These are phyloP conservation scores for Annona cherimola DNA, from an alignment of 164 flowering plant genomes.

Conservation along the genomic window DNA sequence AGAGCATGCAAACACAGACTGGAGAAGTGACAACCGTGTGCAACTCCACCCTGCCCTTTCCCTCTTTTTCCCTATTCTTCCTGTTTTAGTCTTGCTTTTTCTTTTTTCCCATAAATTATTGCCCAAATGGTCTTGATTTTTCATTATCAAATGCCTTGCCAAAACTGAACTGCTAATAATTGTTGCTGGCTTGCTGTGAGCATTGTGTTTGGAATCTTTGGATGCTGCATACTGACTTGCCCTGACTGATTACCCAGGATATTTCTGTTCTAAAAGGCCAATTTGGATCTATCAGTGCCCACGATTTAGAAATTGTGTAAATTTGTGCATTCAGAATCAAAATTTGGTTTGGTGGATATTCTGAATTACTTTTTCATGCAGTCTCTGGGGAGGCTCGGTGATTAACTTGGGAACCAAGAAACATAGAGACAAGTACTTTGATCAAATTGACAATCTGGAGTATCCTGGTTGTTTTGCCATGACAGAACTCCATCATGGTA, in stretches of 20 bases:
- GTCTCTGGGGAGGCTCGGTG: slow-evolving; percentile 94
- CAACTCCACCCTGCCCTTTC: no score
- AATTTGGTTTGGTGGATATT: no score
- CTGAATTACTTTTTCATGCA: slow-evolving; percentile 21
- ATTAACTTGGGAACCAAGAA: slow-evolving; percentile 85
- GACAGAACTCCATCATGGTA: slow-evolving; percentile 99
- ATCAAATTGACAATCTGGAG: slow-evolving; percentile 78
- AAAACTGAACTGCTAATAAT: no score
- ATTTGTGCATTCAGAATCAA: background rate
- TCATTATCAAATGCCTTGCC: no score
- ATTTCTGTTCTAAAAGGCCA: background rate
- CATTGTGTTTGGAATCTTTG: background rate
- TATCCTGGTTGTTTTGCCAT: slow-evolving; percentile 96
- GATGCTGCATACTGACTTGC: background rate
- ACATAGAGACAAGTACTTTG: slow-evolving; percentile 76
- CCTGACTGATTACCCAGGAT: background rate
- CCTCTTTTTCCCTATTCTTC: no score
- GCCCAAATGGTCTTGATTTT: no score
- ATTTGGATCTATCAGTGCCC: background rate
- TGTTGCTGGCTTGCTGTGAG: background rate
- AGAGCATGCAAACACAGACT: no score
- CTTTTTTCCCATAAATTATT: no score
- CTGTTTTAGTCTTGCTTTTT: no score
- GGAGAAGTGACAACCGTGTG: no score
- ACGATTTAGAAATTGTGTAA: no score